A percentile compares a stretch with the other conserved stretches of the same genome.
phyloP scores from a whole-genome alignment of 495 filamentous ascomycete species.

The Penicillium pancosmium region DNA sequence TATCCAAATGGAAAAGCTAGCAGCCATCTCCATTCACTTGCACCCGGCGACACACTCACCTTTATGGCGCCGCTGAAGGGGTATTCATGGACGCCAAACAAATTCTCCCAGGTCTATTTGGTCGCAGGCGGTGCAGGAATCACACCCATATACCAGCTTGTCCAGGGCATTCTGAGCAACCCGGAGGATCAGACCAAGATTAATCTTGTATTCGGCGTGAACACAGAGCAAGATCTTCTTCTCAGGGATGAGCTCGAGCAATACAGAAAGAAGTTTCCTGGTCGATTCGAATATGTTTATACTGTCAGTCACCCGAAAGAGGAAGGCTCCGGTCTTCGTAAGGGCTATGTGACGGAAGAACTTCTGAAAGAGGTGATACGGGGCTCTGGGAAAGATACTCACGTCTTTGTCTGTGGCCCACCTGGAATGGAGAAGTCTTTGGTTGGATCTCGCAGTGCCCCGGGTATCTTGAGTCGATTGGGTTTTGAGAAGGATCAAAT shows the following conservation, averaged over 20 bases:
- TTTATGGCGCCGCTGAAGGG: slow-evolving; percentile 54
- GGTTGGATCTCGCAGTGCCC: slow-evolving; percentile 40
- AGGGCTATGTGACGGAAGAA: slow-evolving; percentile 60
- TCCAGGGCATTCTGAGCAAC: slow-evolving; percentile 62
- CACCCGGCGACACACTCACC: slow-evolving; percentile 59
- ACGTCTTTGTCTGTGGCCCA: slow-evolving; percentile 66
- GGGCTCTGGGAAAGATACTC: slow-evolving; percentile 37
- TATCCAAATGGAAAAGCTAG: slow-evolving; percentile 67
- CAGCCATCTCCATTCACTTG: slow-evolving; percentile 60
- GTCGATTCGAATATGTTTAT: slow-evolving; percentile 61
- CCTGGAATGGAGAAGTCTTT: slow-evolving; percentile 63
- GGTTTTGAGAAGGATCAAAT: slow-evolving; percentile 59
- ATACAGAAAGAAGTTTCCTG: slow-evolving; percentile 55
- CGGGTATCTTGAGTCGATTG: slow-evolving; percentile 52
- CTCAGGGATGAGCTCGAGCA: slow-evolving; percentile 55
- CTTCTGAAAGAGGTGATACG: slow-evolving; percentile 39
- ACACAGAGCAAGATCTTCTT: slow-evolving; percentile 64
- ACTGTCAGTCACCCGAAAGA: slow-evolving; percentile 54
- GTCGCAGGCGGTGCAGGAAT: slow-evolving; percentile 68
- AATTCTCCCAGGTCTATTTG: slow-evolving; percentile 56
- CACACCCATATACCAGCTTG: slow-evolving; percentile 64
- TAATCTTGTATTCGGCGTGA: slow-evolving; percentile 66
- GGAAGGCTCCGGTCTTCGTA: slow-evolving; percentile 36
- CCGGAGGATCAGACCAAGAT: slow-evolving; percentile 64
- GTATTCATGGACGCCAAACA: slow-evolving; percentile 58